Conservation (phyloP, 371 early-diverging fungal genomes). For the Dichotomocladium elegans region DNA sequence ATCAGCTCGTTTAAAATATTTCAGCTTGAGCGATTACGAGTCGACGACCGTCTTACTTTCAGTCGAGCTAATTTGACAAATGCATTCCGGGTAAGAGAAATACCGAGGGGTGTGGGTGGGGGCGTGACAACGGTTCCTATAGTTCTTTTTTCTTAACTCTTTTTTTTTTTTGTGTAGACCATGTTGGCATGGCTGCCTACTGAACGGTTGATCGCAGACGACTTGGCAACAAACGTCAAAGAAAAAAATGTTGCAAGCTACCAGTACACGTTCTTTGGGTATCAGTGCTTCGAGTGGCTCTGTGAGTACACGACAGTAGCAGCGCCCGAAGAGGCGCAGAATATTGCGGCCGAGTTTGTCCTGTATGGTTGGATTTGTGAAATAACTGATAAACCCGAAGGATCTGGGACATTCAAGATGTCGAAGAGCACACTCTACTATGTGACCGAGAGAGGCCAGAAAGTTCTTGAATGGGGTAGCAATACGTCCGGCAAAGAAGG, state of each 20-base stretch:
- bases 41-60: constrained; percentile 37
- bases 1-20: constrained; percentile 28
- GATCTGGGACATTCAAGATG: constrained; percentile 33
- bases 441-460: constrained; percentile 51
- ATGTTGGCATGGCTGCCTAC: constrained; percentile 52
- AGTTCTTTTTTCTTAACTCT: background rate
- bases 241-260: constrained; percentile 12
- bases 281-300: constrained; percentile 58
- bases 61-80: constrained; percentile 47
- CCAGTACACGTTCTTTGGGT: constrained; percentile 30
- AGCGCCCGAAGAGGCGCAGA: constrained; percentile 54
- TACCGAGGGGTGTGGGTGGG: too few species aligned
- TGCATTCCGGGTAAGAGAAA: constrained; percentile 34
- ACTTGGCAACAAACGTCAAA: constrained; percentile 33
- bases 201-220: constrained; percentile 31
- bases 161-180: constrained; percentile 10
- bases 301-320: constrained; percentile 57
- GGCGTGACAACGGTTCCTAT: background rate
- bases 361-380: constrained; percentile 51
- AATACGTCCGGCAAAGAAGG: background rate
- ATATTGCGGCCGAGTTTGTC: constrained; percentile 54
- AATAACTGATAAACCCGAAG: constrained; percentile 36
- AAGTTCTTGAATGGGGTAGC: constrained; percentile 50
- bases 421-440: constrained; percentile 51
- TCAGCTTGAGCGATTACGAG: constrained; percentile 28